Base-by-base conservation (phyloP, 2,329 filamentous ascomycete genomes). In the Didymella keratinophila region DNA sequence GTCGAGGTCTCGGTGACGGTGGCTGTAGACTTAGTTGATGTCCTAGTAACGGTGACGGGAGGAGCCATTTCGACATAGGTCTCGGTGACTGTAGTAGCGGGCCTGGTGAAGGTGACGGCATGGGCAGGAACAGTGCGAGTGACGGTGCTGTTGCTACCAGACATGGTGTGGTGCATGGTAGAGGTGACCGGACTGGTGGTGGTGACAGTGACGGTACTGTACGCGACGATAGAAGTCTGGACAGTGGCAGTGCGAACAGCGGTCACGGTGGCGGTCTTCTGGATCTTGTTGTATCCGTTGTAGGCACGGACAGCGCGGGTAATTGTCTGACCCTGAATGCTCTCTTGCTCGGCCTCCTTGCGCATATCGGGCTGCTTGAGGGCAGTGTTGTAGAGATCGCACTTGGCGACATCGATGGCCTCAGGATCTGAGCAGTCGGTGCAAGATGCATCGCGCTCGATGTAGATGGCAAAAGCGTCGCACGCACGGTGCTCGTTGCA, bases 401-500 rank as follows among this genome's bases (percentile, higher is more conserved):
- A 50, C 23, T 28, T 30, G 20, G 20, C 11, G 14, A 16, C 4
- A 9, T 20, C 12, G 20, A 25, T 28, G 23, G 9, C 21, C 36
- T 34, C 21, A 21, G 36, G 47, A 36, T 28, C 14, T 1, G 47
- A 14, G 34, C 47, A 50, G 25, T 41, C 12, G 3, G 23, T 21
- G 23, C 47, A 50, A 16, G 47, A 30, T 14, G 25, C 23, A 16
- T 41, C 18, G n/a, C 47, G 47, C 36, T 50, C 34, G 25, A 50
- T 11, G 34, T 28, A 50, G 47, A 50, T 50, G 23, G 27, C 47
- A 14, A 50, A 50, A 20, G 47, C 18, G 10, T 10, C n/a, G 9
- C 52, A 56, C 23, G 28, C 30, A 6, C n/a, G 14, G 45, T 50
- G 21, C 27, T 18, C 5, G 30, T 30, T 43, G 52, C 52, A 56